Conservation (phyloP, 1,139 yeast genomes). For the Geotrichum restrictum region DNA sequence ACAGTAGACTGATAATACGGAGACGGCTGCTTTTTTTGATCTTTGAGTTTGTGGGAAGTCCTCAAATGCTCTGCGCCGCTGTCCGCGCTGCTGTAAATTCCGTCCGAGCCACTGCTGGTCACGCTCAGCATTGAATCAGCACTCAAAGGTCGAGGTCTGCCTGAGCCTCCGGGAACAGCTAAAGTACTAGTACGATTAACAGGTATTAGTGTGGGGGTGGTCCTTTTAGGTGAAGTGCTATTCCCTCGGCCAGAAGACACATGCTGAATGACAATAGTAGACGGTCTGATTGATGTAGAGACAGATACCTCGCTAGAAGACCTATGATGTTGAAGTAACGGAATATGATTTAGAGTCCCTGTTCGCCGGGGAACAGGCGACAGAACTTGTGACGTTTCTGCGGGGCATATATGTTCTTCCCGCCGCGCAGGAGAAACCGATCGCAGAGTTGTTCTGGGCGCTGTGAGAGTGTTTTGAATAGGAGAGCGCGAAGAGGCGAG, state of each 20-base stretch:
- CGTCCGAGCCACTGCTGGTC: slow-evolving; percentile 5
- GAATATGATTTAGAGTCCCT: slow-evolving; percentile 13
- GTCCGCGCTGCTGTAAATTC: slow-evolving; percentile 6
- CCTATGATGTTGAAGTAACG: slow-evolving; percentile 13
- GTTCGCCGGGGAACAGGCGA: slow-evolving; percentile 15
- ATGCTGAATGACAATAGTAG: background rate
- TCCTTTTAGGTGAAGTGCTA: slow-evolving; percentile 12
- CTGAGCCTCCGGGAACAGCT: slow-evolving; percentile 1
- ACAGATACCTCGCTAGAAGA: slow-evolving; percentile 5
- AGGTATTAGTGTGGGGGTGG: background rate
- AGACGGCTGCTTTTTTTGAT: background rate
- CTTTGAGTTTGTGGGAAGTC: slow-evolving; percentile 2
- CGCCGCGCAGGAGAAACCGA: background rate
- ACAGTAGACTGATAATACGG: background rate
- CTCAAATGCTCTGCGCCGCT: slow-evolving; percentile 4
- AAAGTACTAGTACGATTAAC: background rate
- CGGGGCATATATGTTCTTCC: background rate
- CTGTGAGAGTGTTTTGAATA: background rate
- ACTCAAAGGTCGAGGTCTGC: slow-evolving; percentile 13
- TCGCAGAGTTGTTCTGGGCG: background rate
- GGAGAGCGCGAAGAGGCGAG: background rate
- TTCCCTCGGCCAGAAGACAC: background rate
- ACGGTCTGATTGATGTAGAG: background rate
- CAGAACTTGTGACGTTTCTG: slow-evolving; percentile 8
- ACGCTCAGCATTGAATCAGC: slow-evolving; percentile 10